Base-by-base conservation (phyloP, 768 basidiomycete species). In the Pholiota microspora region DNA sequence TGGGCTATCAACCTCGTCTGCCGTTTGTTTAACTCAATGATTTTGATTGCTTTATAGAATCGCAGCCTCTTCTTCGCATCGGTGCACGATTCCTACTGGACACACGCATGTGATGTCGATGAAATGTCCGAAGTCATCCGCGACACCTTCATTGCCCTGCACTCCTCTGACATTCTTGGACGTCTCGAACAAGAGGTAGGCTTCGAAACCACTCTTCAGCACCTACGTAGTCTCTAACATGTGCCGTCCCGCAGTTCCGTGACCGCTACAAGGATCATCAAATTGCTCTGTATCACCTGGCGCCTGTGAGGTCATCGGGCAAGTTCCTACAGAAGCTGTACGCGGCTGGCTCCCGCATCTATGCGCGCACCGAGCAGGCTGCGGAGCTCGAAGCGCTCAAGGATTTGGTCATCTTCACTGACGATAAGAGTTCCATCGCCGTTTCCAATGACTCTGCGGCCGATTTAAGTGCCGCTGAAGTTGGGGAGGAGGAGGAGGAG, bases 71-170 rank as follows among this genome's bases (percentile, higher is more conserved):
- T 87, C 0, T 98, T 98, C 68, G 95, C 96, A 0, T 91, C 94
- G 0, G 97, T 99, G 9, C 97, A 99, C 66, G 97, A 99, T 67
- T 98, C 97, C 0, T 99, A 98, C 72, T 99, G 97, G 97, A 98
- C 96, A 3, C 97, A 99, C 66, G 89, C 97, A 0, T 82, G 74
- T 42, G 82, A 79, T 59, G 88, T 98, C 51, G 92, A 97, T 70
- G 73, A 83, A 49, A 96, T 98, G 94, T 90, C 92, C 0, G 77
- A 76, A 45, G 78, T 90, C 62, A 96, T 98, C 63, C 88, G 96
- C 25, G 89, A 95, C 40, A 93, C 92, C 0, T 99, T 99, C 69
- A 89, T 98, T 54, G 84, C 88, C 0, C 78, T 98, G 13, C 96
- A 99, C 70, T 88, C 88, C 15, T 88, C 90, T 7, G 87, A 95